Conservation (phyloP, 1,284 basidiomycete species). For the Irpex rosettiformis region DNA sequence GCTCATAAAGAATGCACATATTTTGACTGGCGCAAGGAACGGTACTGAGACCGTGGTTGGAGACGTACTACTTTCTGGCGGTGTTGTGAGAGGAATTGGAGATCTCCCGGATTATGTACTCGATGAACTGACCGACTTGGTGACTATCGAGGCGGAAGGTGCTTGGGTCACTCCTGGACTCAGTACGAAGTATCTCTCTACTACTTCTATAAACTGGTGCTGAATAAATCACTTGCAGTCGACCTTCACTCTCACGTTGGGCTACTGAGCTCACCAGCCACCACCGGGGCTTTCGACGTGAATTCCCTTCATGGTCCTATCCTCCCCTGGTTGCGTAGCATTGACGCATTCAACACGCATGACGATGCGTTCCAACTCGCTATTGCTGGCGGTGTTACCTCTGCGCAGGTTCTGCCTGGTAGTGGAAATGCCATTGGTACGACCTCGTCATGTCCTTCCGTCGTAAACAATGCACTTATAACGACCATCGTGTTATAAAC, state of each 20-base stretch:
- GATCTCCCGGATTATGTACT: slow-evolving; percentile 41
- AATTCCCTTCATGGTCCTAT: slow-evolving; percentile 55
- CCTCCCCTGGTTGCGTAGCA: slow-evolving; percentile 39
- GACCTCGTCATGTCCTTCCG: background rate
- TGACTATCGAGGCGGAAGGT: slow-evolving; percentile 53
- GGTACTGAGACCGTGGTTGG: slow-evolving; percentile 63
- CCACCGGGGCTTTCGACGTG: slow-evolving; percentile 45
- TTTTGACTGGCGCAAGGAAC: slow-evolving; percentile 75
- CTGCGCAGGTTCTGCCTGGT: slow-evolving; percentile 37
- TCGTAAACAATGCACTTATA: slow-evolving; percentile 25
- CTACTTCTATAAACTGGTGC: background rate
- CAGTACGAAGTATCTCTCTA: slow-evolving; percentile 32
- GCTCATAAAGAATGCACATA: slow-evolving; percentile 72
- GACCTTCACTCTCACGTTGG: slow-evolving; percentile 84
- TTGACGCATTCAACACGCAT: slow-evolving; percentile 49
- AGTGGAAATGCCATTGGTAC: slow-evolving; percentile 30
- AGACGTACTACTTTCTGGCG: slow-evolving; percentile 57
- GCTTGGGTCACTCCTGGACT: slow-evolving; percentile 70
- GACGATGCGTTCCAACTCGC: slow-evolving; percentile 40
- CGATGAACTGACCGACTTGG: slow-evolving; percentile 35
- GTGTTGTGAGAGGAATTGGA: slow-evolving; percentile 56
- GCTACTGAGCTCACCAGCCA: slow-evolving; percentile 54
- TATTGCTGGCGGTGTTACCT: slow-evolving; percentile 47
- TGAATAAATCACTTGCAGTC: slow-evolving; percentile 32
- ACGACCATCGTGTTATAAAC: slow-evolving; percentile 21